Conservation (phyloP, 345 rosid species). For the Conringia planisiliqua region DNA sequence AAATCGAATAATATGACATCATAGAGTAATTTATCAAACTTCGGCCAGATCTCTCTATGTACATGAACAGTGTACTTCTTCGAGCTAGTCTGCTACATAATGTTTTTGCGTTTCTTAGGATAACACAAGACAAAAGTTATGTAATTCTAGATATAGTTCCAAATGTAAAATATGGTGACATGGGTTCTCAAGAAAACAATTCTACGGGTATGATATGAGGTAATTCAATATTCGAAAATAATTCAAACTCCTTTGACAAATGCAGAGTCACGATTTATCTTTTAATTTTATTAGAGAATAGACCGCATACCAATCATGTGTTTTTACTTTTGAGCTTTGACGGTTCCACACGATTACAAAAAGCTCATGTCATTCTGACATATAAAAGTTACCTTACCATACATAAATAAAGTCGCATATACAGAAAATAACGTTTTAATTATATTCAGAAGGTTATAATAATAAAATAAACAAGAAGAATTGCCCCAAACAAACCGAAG, state of each 20-base stretch:
- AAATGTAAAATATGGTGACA: background rate
- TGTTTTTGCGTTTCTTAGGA: background rate
- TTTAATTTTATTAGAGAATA: background rate
- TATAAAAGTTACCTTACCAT: background rate
- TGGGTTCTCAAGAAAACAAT: background rate
- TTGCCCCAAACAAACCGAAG: background rate
- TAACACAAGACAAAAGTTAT: background rate
- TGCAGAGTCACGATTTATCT: background rate
- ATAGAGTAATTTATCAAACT: background rate
- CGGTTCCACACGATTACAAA: background rate
- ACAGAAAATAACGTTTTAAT: slow-evolving; percentile 14
- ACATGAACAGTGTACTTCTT: background rate
- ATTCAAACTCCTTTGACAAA: background rate
- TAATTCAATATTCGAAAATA: background rate
- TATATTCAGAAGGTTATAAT: background rate
- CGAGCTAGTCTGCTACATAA: background rate
- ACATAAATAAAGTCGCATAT: slow-evolving; percentile 20
- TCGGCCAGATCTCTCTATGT: background rate
- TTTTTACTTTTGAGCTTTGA: background rate
- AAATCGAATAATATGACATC: slow-evolving; percentile 6
- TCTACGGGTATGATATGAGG: background rate
- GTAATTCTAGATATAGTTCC: background rate
- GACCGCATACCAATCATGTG: background rate
- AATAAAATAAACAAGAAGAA: background rate
- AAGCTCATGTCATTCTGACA: slow-evolving; percentile 10